These are phyloP conservation scores for Ophiostoma ulmi DNA, from an alignment of 2,329 filamentous ascomycete species.

Conservation along the genomic window DNA sequence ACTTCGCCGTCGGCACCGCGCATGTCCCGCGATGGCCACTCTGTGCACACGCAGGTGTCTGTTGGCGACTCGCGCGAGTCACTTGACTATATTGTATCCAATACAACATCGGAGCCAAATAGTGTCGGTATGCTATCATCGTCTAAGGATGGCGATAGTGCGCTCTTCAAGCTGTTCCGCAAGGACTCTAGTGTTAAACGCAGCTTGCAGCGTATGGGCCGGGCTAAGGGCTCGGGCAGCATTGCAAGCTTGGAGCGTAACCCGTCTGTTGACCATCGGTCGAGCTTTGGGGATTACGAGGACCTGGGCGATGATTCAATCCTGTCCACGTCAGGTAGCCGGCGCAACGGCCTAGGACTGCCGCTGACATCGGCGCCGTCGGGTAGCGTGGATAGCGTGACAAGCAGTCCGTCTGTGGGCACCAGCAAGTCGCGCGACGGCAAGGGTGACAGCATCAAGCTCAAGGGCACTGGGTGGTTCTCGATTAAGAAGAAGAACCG, in stretches of 20 bases:
- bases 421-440: conserved; percentile 40
- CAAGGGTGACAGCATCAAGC: conserved; percentile 38
- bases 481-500: conserved; percentile 57
- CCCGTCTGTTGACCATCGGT: conserved; percentile 47
- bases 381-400: conserved; percentile 5
- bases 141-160: conserved; percentile 44
- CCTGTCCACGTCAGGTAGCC: conserved; percentile 23
- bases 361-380: conserved; percentile 11
- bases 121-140: conserved; percentile 41
- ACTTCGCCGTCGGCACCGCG: conserved; percentile 46
- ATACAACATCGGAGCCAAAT: conserved; percentile 50
- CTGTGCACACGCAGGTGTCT: conserved; percentile 54
- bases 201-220: conserved; percentile 50
- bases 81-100: conserved; percentile 52
- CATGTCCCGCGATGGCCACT: conserved; percentile 52
- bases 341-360: conserved; percentile 31
- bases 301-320: conserved; percentile 45
- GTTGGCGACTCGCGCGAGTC: conserved; percentile 58
- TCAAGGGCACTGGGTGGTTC: conserved; percentile 43
- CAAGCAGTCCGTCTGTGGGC: conserved; percentile 52
- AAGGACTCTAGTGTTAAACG: conserved; percentile 64
- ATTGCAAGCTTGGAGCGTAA: conserved; percentile 55
- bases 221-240: conserved; percentile 49
- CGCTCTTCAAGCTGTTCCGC: conserved; percentile 60
- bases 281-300: conserved; percentile 54